These are phyloP conservation scores for Komagataella pseudopastoris DNA, from an alignment of 805 yeast species.

Conservation along the genomic window DNA sequence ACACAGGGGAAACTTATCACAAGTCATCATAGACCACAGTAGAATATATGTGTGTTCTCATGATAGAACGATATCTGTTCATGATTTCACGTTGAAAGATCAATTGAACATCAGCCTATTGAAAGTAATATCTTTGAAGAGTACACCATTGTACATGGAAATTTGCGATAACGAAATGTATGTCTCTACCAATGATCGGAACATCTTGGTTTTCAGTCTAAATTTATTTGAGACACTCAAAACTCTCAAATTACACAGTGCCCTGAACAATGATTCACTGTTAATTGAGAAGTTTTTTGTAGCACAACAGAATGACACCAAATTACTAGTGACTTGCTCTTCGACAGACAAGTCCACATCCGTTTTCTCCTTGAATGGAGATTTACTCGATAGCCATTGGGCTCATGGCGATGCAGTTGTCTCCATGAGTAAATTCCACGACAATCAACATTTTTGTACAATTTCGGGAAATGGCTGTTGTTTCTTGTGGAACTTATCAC, in stretches of 20 bases:
- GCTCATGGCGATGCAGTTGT: neutral
- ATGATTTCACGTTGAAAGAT: constrained; percentile 17
- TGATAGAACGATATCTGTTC: constrained; percentile 48
- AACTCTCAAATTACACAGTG: constrained; percentile 23
- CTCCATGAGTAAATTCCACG: neutral
- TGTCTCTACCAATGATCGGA: constrained; percentile 39
- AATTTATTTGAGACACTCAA: constrained; percentile 18
- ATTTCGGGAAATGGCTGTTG: neutral
- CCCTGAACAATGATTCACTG: constrained; percentile 26
- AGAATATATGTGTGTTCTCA: constrained; percentile 40
- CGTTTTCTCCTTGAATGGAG: neutral
- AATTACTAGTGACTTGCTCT: neutral
- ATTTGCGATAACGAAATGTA: constrained; percentile 25
- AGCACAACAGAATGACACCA: neutral
- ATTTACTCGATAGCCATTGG: neutral
- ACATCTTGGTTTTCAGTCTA: constrained; percentile 24
- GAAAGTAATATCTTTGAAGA: constrained; percentile 34
- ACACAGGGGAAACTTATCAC: constrained; percentile 40
- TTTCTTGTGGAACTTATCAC: neutral
- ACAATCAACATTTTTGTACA: neutral
- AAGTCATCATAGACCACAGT: constrained; percentile 17
- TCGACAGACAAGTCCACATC: neutral
- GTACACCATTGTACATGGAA: constrained; percentile 32
- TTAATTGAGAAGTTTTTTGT: constrained; percentile 29
- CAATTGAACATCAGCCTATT: constrained; percentile 18